Conservation (phyloP, 495 filamentous ascomycete genomes). For the Aspergillus asperescens region DNA sequence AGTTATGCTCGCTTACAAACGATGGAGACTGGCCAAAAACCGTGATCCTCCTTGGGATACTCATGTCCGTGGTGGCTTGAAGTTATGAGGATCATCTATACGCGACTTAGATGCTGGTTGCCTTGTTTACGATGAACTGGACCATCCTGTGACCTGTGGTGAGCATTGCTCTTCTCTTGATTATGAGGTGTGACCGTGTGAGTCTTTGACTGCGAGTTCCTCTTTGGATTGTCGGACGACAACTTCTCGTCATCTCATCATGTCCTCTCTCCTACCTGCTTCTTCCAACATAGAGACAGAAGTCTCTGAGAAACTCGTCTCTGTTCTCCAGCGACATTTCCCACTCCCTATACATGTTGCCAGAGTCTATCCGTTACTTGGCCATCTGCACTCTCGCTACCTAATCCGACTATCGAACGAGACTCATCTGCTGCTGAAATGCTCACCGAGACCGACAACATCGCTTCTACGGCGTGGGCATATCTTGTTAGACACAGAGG, state of each 20-base stretch:
- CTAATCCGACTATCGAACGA: constrained; percentile 51
- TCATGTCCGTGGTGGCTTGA: neutral
- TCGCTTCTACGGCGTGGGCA: constrained; percentile 56
- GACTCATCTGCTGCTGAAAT: constrained; percentile 47
- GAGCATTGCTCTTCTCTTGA: neutral
- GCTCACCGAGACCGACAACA: constrained; percentile 45
- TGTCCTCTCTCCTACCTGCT: constrained; percentile 16
- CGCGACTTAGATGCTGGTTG: neutral
- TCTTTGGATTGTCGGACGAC: neutral
- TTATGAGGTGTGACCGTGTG: neutral
- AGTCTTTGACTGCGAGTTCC: neutral
- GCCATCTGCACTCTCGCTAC: constrained; percentile 50
- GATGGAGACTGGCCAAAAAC: constrained; percentile 1
- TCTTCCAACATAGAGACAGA: constrained; percentile 16
- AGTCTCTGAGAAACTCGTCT: constrained; percentile 32
- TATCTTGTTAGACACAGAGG: constrained; percentile 52
- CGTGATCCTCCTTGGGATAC: neutral
- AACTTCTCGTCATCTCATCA: constrained; percentile 3
- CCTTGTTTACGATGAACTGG: neutral
- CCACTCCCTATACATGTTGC: constrained; percentile 38
- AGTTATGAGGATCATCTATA: neutral
- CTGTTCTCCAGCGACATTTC: constrained; percentile 37
- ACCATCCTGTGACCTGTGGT: neutral
- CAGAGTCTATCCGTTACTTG: constrained; percentile 39
- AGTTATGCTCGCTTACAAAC: neutral